Evolutionary conservation across 176 grass and related monocot species (phyloP).

Genomic region (Leersia perrieri): DNA sequence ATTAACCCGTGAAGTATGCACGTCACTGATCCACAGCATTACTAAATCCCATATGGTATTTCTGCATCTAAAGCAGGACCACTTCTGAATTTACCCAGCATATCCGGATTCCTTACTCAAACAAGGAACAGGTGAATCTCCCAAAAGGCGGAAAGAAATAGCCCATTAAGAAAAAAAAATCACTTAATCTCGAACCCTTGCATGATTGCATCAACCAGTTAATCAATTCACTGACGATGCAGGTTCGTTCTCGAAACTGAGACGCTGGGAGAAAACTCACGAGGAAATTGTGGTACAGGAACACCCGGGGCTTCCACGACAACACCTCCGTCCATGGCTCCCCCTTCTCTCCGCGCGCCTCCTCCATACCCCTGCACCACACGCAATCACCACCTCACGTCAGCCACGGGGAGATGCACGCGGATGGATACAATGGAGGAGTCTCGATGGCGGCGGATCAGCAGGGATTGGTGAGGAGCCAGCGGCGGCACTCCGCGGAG

Average conservation of each 20-base stretch:
- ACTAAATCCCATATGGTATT: background rate
- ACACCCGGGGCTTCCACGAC: constrained; percentile 96
- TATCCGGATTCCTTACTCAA: background rate
- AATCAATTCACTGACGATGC: background rate
- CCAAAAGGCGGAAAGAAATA: background rate
- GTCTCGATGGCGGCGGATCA: no score
- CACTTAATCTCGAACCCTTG: no score
- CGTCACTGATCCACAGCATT: constrained; percentile 1
- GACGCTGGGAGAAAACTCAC: constrained; percentile 38
- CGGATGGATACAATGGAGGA: no score
- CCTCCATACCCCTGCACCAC: constrained; percentile 57
- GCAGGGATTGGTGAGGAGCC: no score
- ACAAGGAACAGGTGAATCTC: background rate
- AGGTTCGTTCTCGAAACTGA: background rate
- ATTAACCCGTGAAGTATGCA: background rate
- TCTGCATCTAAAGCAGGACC: background rate
- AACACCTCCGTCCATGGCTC: constrained; percentile 95
- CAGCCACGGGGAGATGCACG: background rate
- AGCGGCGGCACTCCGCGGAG: no score
- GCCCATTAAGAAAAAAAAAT: background rate
- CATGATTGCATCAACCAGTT: background rate
- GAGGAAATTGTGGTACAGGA: constrained; percentile 93
- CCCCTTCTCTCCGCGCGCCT: constrained; percentile 49
- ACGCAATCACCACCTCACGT: background rate
- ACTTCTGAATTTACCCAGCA: background rate